Evolutionary conservation across 2,329 filamentous ascomycete genomes (phyloP).

Genomic region (Talaromyces rugulosus): DNA sequence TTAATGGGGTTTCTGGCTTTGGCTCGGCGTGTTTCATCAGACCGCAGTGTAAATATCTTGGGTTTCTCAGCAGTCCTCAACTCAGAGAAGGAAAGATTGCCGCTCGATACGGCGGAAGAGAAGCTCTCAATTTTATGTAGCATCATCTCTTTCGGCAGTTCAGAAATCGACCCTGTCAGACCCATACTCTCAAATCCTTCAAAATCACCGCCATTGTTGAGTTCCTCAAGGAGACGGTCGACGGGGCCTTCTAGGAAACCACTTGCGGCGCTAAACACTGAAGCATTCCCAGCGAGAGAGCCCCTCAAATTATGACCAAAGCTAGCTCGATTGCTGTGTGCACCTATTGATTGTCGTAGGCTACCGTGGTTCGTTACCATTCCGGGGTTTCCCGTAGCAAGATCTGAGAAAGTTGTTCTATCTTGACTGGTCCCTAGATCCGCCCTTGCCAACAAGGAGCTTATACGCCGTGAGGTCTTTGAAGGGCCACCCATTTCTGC

Average conservation of each 20-base stretch:
- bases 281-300: slow-evolving; percentile 51
- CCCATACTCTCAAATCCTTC: slow-evolving; percentile 70
- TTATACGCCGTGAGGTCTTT: slow-evolving; percentile 74
- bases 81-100: slow-evolving; percentile 24
- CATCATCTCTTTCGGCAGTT: slow-evolving; percentile 67
- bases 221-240: slow-evolving; percentile 65
- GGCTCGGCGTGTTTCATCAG: slow-evolving; percentile 28
- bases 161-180: slow-evolving; percentile 67
- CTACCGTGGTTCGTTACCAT: slow-evolving; percentile 39
- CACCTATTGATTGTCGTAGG: slow-evolving; percentile 69
- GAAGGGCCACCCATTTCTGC: slow-evolving; percentile 51
- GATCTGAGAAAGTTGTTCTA: slow-evolving; percentile 72
- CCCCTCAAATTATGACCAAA: slow-evolving; percentile 50
- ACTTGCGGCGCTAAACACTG: slow-evolving; percentile 47
- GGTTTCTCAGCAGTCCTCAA: slow-evolving; percentile 24
- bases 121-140: slow-evolving; percentile 68
- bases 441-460: slow-evolving; percentile 81
- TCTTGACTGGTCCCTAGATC: slow-evolving; percentile 85
- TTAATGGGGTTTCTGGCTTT: slow-evolving; percentile 28
- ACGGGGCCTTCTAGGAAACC: slow-evolving; percentile 66
- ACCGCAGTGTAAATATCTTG: slow-evolving; percentile 62
- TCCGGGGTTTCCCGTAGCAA: slow-evolving; percentile 47
- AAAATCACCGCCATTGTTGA: slow-evolving; percentile 58
- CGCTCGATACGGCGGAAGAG: slow-evolving; percentile 48
- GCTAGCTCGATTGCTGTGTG: slow-evolving; percentile 61